These are phyloP conservation scores for Carex myosuroides DNA, from an alignment of 176 grass and related monocot species.

Conservation along the genomic window DNA sequence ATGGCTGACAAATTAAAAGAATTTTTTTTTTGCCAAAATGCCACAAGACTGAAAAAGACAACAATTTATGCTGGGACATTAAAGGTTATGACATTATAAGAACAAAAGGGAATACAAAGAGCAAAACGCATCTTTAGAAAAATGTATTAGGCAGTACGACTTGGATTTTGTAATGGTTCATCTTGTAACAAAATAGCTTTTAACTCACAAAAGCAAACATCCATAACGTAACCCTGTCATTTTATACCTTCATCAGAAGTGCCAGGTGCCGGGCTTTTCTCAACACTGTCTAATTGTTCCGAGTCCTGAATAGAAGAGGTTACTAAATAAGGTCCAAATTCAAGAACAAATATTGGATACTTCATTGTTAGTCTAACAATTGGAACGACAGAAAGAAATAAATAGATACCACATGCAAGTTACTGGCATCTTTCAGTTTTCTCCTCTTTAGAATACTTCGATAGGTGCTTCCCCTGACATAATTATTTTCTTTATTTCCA, in stretches of 20 bases:
- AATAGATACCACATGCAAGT: slow-evolving; percentile 35
- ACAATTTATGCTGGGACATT: not conserved
- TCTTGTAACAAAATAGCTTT: not conserved
- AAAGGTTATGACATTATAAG: not conserved
- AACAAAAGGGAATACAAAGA: not conserved
- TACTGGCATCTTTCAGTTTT: slow-evolving; percentile 37
- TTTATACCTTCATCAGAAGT: slow-evolving; percentile 46
- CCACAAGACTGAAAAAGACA: not conserved
- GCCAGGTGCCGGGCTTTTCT: slow-evolving; percentile 18
- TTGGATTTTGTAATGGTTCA: not conserved
- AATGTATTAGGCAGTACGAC: not conserved
- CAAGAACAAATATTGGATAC: not conserved
- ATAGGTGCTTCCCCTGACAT: slow-evolving; percentile 15
- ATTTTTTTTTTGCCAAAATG: not conserved
- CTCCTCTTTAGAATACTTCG: slow-evolving; percentile 51
- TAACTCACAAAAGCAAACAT: slow-evolving; percentile 4
- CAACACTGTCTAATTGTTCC: slow-evolving; percentile 18
- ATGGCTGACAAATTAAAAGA: not conserved
- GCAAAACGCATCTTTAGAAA: not conserved
- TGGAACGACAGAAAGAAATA: slow-evolving; percentile 6
- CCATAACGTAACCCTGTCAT: slow-evolving; percentile 5
- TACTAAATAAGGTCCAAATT: slow-evolving; percentile 17
- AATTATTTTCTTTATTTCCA: slow-evolving; percentile 28
- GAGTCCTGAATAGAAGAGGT: slow-evolving; percentile 43
- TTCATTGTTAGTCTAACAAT: slow-evolving; percentile 6